These are phyloP conservation scores for Quercus berberidifolia DNA, from an alignment of 306 rosid genomes.

Conservation along the genomic window DNA sequence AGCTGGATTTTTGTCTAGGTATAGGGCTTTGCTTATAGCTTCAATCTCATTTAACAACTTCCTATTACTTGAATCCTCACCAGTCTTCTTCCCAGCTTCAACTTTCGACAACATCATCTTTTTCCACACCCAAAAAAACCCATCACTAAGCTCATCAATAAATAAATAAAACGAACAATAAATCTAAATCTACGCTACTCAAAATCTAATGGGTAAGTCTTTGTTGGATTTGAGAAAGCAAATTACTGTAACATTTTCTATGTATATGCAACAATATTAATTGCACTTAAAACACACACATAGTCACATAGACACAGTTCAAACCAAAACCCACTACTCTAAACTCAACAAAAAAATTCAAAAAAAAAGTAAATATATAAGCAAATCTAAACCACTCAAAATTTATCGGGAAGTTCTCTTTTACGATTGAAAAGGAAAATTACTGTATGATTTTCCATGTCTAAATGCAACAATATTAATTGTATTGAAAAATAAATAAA, in stretches of 20 bases:
- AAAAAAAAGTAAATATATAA: neutral
- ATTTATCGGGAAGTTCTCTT: neutral
- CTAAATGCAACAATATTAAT: neutral
- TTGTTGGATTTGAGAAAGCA: neutral
- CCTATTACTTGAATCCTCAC: conserved; percentile 49
- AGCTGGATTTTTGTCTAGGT: conserved; percentile 32
- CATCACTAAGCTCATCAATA: neutral
- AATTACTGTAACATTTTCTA: neutral
- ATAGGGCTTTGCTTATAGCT: conserved; percentile 52
- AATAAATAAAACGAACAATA: neutral
- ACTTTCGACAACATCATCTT: conserved; percentile 49
- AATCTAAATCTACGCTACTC: neutral
- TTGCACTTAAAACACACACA: neutral
- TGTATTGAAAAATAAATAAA: too few species aligned
- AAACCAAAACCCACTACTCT: conserved; percentile 9
- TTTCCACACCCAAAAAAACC: conserved; percentile 2
- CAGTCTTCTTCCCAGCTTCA: conserved; percentile 56
- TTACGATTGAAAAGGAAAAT: too few species aligned
- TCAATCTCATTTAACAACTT: conserved; percentile 63
- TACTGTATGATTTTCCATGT: neutral
- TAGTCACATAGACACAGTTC: neutral
- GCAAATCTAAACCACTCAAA: neutral
- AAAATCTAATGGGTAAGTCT: neutral
- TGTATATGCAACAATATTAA: neutral
- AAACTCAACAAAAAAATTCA: neutral